Percentiles rank a stretch among this genome's conserved stretches.
These are phyloP conservation scores for Diddensiella transvaalensis DNA, from an alignment of 805 yeast species.

Conservation along the genomic window DNA sequence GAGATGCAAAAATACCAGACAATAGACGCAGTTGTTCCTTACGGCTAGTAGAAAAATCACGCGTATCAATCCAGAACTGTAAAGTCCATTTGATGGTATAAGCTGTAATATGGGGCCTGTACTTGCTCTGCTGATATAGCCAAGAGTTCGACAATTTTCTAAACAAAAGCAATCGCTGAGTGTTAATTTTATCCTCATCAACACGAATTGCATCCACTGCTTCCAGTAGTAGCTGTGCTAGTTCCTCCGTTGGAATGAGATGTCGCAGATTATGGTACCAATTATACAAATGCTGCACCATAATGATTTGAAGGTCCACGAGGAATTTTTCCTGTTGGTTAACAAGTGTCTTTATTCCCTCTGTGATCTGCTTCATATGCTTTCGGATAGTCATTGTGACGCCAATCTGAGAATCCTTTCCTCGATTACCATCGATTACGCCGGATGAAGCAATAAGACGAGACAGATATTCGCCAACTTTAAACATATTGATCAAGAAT, in stretches of 20 bases:
- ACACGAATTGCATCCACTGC: slow-evolving; percentile 54
- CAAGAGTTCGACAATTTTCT: slow-evolving; percentile 37
- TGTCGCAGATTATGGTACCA: slow-evolving; percentile 45
- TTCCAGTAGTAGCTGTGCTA: slow-evolving; percentile 41
- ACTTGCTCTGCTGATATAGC: slow-evolving; percentile 25
- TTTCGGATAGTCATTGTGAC: slow-evolving; percentile 13
- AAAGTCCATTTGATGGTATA: slow-evolving; percentile 28
- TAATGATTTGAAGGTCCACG: slow-evolving; percentile 44
- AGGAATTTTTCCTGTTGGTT: slow-evolving; percentile 10
- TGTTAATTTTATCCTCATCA: slow-evolving; percentile 54
- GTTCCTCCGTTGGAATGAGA: slow-evolving; percentile 38
- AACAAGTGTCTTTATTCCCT: slow-evolving; percentile 13
- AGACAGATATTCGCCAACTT: slow-evolving; percentile 18
- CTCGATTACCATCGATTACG: slow-evolving; percentile 19
- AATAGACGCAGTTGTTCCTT: slow-evolving; percentile 28
- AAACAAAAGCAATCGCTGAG: slow-evolving; percentile 57
- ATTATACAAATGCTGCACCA: slow-evolving; percentile 58
- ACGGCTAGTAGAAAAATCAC: slow-evolving; percentile 20
- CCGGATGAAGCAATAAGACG: slow-evolving; percentile 21
- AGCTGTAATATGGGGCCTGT: slow-evolving; percentile 26
- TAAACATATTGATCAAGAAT: slow-evolving; percentile 14
- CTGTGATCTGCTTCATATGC: slow-evolving; percentile 17
- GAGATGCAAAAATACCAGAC: slow-evolving; percentile 29
- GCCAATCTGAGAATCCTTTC: slow-evolving; percentile 14
- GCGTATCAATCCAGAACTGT: slow-evolving; percentile 25